These are phyloP conservation scores for rapeseed (Brassica napus) DNA, from an alignment of 345 rosid species.

Conservation along the genomic window Da-Ae NC_063438.1:22844501-22845000, in stretches of 20 bases:
- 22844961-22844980: constrained; percentile 77
- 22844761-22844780: constrained; percentile 71
- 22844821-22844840: constrained; percentile 56
- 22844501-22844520: constrained; percentile 28
- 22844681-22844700: constrained; percentile 88
- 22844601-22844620: not conserved
- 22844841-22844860: constrained; percentile 47
- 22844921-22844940: constrained; percentile 53
- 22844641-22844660: constrained; percentile 93
- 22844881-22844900: constrained; percentile 58
- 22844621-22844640: constrained; percentile 55
- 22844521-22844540: constrained; percentile 26
- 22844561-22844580: constrained; percentile 10
- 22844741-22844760: constrained; percentile 88
- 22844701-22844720: constrained; percentile 80
- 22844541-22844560: constrained; percentile 38
- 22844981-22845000: constrained; percentile 70
- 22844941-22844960: constrained; percentile 85
- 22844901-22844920: constrained; percentile 48
- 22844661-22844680: constrained; percentile 96
- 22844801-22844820: constrained; percentile 68
- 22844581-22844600: constrained; percentile 28
- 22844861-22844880: constrained; percentile 42
- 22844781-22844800: constrained; percentile 48
- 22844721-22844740: constrained; percentile 66